phyloP scores from a whole-genome alignment of 257 asterid genomes.

The Petunia axillaris region DNA sequence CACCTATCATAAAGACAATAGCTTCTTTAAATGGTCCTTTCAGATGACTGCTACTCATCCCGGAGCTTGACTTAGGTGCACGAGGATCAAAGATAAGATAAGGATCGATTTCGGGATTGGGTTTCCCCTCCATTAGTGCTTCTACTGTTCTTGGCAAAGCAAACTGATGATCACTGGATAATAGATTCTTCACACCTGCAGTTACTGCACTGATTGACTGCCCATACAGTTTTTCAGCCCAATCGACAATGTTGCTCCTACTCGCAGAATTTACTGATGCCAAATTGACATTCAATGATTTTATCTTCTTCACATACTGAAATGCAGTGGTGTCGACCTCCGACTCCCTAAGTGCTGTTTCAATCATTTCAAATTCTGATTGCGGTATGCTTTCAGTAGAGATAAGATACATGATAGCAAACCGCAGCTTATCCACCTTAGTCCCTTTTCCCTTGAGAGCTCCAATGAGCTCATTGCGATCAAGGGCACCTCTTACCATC shows the following conservation, averaged over 20 bases:
- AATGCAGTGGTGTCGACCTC: conserved; percentile 93
- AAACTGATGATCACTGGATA: conserved; percentile 86
- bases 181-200: conserved; percentile 88
- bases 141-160: conserved; percentile 89
- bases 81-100: conserved; percentile 89
- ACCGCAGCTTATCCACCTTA: conserved; percentile 68
- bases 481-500: conserved; percentile 88
- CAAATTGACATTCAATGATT: conserved; percentile 78
- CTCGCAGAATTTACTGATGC: conserved; percentile 89
- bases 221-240: conserved; percentile 98
- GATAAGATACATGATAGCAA: conserved; percentile 76
- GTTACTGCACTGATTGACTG: conserved; percentile 92
- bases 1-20: conserved; percentile 95
- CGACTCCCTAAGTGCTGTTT: conserved; percentile 72
- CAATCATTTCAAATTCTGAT: conserved; percentile 86
- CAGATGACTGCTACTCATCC: conserved; percentile 67
- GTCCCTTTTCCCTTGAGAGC: conserved; percentile 91
- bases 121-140: conserved; percentile 95
- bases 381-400: conserved; percentile 71
- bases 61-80: conserved; percentile 74
- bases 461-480: conserved; percentile 72
- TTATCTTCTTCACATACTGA: conserved; percentile 93
- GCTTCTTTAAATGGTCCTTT: conserved; percentile 97
- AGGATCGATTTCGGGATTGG: conserved; percentile 85
- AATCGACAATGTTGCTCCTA: conserved; percentile 85